Evolutionary conservation across 2,329 filamentous ascomycete species (phyloP).

Genomic region (Teratosphaeria zuluensis): DNA sequence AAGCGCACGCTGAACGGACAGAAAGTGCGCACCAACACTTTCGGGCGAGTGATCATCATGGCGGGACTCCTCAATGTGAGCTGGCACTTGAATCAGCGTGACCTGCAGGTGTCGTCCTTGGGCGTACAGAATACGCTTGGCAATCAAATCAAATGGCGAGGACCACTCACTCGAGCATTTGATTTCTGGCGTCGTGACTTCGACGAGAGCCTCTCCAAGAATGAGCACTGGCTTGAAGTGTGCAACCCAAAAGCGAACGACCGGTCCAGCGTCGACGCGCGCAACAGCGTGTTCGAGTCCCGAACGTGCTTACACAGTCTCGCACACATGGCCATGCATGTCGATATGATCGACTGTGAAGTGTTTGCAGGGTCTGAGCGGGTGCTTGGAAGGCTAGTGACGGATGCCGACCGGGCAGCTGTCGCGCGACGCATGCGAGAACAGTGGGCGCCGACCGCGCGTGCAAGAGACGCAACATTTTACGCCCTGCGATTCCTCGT

Average conservation of each 20-base stretch:
- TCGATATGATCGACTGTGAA: conserved; percentile 94
- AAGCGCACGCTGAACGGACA: conserved; percentile 83
- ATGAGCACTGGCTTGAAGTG: conserved; percentile 27
- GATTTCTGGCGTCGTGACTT: conserved; percentile 92
- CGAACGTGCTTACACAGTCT: conserved; percentile 84
- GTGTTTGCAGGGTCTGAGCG: conserved; percentile 85
- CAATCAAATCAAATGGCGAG: conserved; percentile 83
- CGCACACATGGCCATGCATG: conserved; percentile 96
- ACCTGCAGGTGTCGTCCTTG: conserved; percentile 81
- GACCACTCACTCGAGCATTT: conserved; percentile 74
- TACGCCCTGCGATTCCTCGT: conserved; percentile 83
- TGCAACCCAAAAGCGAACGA: conserved; percentile 24
- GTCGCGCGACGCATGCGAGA: conserved; percentile 79
- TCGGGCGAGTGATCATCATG: conserved; percentile 89
- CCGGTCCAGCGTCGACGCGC: conserved; percentile 29
- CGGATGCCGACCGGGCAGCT: conserved; percentile 66
- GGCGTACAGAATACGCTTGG: conserved; percentile 72
- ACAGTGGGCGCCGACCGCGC: conserved; percentile 77
- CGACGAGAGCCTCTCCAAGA: conserved; percentile 64
- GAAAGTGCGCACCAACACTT: conserved; percentile 80
- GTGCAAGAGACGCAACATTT: conserved; percentile 82
- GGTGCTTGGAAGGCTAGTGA: conserved; percentile 76
- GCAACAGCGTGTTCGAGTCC: conserved; percentile 73
- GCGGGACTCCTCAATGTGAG: conserved; percentile 84
- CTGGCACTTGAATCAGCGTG: conserved; percentile 96